These are phyloP conservation scores for Coemansia erecta DNA, from an alignment of 192 early-diverging fungal species.

Conservation along the genomic window DNA sequence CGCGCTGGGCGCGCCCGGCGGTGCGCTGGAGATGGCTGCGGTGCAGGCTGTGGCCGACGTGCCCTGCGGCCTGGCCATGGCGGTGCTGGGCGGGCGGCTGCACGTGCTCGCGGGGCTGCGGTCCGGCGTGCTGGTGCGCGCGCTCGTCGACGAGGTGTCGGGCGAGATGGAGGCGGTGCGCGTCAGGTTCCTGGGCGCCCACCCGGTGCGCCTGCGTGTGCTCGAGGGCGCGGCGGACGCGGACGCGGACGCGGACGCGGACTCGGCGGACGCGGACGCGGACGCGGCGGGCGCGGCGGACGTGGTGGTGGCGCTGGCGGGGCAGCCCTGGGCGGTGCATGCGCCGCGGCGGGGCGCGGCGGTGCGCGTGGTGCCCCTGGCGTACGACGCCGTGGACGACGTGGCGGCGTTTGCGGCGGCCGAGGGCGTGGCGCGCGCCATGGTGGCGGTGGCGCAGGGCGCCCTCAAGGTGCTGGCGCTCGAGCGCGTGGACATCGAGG, in stretches of 20 bases:
- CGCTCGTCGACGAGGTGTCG: constrained; percentile 76
- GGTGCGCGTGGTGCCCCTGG: constrained; percentile 81
- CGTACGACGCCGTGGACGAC: constrained; percentile 81
- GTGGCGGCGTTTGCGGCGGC: constrained; percentile 81
- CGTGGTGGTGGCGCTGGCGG: constrained; percentile 80
- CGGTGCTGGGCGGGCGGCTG: constrained; percentile 53
- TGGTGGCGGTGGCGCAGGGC: constrained; percentile 84
- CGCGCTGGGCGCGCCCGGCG: constrained; percentile 72
- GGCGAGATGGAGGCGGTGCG: constrained; percentile 82
- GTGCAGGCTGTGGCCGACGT: constrained; percentile 70
- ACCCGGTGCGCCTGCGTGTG: constrained; percentile 77
- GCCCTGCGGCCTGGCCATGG: constrained; percentile 73
- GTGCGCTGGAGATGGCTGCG: constrained; percentile 65
- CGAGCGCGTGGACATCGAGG: constrained; percentile 75
- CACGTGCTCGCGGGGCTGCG: constrained; percentile 85
- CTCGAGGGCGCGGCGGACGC: constrained; percentile 68
- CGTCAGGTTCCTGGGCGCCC: constrained; percentile 80
- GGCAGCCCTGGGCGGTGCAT: constrained; percentile 88
- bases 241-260: too few species aligned
- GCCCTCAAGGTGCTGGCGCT: constrained; percentile 84
- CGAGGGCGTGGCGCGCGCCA: constrained; percentile 75
- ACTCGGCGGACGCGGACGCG: too few species aligned
- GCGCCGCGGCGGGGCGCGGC: constrained; percentile 69
- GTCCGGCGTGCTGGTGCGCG: constrained; percentile 87
- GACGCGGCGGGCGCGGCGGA: too few species aligned